Base-by-base conservation (phyloP, 208 protist species). In the Leishmania mexicana region DNA sequence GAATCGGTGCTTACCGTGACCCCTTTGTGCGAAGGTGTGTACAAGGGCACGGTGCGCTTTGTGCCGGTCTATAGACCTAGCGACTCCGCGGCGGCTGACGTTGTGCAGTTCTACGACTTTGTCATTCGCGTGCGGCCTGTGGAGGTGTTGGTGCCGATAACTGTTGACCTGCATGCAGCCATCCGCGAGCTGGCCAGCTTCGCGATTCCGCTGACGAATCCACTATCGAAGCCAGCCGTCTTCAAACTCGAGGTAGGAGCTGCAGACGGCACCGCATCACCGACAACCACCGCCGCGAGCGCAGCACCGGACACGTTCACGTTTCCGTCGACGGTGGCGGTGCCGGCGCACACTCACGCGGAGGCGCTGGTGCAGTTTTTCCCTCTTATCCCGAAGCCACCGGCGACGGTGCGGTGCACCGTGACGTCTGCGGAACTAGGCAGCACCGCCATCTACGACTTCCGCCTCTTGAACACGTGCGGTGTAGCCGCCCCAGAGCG, bases 171-270 rank as follows among this genome's bases (percentile, higher is more conserved):
- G 74, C 85, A 88, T 21, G 90, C 98, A 2, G 64, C 88, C 3
- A 90, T 98, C 58, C 95, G 98, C n/a, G 88, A 88, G 77, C n/a
- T 75, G 53, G 84, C 93, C 13, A 85, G 80, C 60, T 87, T 98
- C 78, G 84, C 81, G 51, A 85, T 99, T 35, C 75, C 87, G 1
- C 78, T 99, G 72, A 90, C 87, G 49, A 99, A 99, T 89, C 96
- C 97, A 17, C 90, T 99, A 1, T 67, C 76, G 4, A 93, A 93
- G 79, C 83, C 89, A 17, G 93, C 95, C 47, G 92, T 82, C 13
- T 87, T 98, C 54, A 90, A 71, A 7, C 89, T 83, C 53, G 93
- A 87, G 79, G 75, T 95, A 24, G 93, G 94, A 65, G 88, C 82
- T 58, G 84, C 76, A 24, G 83, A 84, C 60, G 88, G 80, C 90